Conservation (phyloP, 2,329 filamentous ascomycete species). For the Zymoseptoria brevis region DNA sequence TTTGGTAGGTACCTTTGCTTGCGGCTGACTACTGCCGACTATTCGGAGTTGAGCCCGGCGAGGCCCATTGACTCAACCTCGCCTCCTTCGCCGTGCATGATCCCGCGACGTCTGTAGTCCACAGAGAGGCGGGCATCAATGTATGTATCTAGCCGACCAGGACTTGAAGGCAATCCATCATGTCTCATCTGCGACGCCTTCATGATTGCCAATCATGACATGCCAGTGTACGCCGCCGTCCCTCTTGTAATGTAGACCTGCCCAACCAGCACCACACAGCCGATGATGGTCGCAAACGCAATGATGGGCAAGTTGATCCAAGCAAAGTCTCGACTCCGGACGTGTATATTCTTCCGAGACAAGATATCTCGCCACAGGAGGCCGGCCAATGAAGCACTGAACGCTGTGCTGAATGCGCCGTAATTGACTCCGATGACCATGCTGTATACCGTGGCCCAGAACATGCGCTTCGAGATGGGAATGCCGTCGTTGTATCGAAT, state of each 20-base stretch:
- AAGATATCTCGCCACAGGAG: conserved; percentile 67
- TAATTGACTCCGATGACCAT: conserved; percentile 71
- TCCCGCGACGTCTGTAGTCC: too few species aligned
- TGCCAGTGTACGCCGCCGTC: conserved; percentile 30
- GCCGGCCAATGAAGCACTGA: conserved; percentile 64
- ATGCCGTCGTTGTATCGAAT: conserved; percentile 46
- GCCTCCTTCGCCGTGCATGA: too few species aligned
- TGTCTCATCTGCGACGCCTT: background rate
- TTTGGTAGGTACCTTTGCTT: too few species aligned
- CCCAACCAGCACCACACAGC: conserved; percentile 53
- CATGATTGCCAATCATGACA: background rate
- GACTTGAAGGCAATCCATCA: too few species aligned
- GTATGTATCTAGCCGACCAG: too few species aligned
- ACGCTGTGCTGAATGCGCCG: conserved; percentile 64
- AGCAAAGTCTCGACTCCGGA: conserved; percentile 57
- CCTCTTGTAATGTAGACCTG: conserved; percentile 54
- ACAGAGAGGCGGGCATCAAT: too few species aligned
- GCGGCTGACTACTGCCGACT: too few species aligned
- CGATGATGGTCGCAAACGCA: conserved; percentile 58
- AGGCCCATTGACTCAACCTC: too few species aligned
- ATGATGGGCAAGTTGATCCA: conserved; percentile 64
- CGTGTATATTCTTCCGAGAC: conserved; percentile 57
- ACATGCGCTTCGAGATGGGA: conserved; percentile 55
- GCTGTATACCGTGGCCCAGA: conserved; percentile 66
- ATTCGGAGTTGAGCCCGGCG: too few species aligned